phyloP scores from a whole-genome alignment of 768 basidiomycete species.

The Glaciozyma antarctica region DNA sequence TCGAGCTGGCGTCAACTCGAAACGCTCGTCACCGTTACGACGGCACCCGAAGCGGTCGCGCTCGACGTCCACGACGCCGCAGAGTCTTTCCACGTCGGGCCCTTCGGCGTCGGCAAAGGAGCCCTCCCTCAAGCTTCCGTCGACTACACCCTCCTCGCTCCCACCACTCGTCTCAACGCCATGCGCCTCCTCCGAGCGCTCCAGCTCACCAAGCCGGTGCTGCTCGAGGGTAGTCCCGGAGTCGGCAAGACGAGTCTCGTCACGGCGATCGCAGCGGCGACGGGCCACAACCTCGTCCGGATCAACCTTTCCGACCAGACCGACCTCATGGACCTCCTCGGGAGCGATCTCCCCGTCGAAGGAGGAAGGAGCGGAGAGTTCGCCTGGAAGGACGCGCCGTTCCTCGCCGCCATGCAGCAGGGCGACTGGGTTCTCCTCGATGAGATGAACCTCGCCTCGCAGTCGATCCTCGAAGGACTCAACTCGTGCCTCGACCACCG shows the following conservation, averaged over 20 bases:
- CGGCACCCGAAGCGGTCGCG: constrained; percentile 43
- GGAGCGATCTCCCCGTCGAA: constrained; percentile 89
- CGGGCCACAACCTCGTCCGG: constrained; percentile 70
- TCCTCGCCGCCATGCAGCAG: constrained; percentile 82
- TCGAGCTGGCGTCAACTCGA: constrained; percentile 49
- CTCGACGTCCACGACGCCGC: constrained; percentile 30
- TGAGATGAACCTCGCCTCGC: constrained; percentile 97
- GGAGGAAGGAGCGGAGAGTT: constrained; percentile 86
- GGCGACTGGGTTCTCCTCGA: constrained; percentile 97
- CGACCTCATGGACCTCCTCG: constrained; percentile 89
- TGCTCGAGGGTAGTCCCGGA: constrained; percentile 94
- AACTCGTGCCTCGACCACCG: constrained; percentile 94
- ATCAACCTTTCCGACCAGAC: constrained; percentile 99
- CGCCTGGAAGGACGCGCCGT: constrained; percentile 94
- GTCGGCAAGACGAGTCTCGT: constrained; percentile 95
- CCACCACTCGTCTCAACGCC: constrained; percentile 78
- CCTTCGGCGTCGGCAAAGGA: constrained; percentile 63
- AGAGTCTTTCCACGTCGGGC: constrained; percentile 52
- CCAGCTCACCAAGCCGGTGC: constrained; percentile 79
- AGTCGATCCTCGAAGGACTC: constrained; percentile 90
- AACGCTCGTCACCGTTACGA: constrained; percentile 36
- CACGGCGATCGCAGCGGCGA: constrained; percentile 68
- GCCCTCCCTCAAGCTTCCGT: constrained; percentile 39
- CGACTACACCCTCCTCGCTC: constrained; percentile 71
- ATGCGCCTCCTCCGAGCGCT: constrained; percentile 80